Evolutionary conservation across 768 basidiomycete genomes (phyloP).

Genomic region (Leccinum aurantiacum): DNA sequence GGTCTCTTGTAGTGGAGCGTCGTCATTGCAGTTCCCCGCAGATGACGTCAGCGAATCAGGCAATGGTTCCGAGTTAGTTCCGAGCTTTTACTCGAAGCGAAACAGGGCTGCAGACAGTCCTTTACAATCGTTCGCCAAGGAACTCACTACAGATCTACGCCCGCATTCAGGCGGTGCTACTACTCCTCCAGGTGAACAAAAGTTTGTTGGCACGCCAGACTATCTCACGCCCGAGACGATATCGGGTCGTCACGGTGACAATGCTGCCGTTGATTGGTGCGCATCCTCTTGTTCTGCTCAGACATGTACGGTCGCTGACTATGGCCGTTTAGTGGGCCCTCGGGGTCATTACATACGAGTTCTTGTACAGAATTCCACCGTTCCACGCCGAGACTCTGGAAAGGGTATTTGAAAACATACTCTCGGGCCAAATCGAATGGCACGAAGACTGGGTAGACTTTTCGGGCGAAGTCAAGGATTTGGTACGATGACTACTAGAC

Average conservation of each 20-base stretch:
- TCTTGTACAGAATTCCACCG: slow-evolving; percentile 93
- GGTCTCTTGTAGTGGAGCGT: slow-evolving; percentile 57
- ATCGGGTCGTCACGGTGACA: slow-evolving; percentile 91
- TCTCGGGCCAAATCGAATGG: slow-evolving; percentile 94
- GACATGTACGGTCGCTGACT: slow-evolving; percentile 13
- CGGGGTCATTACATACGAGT: slow-evolving; percentile 97
- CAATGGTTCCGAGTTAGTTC: slow-evolving; percentile 71
- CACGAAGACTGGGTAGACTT: slow-evolving; percentile 93
- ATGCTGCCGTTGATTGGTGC: slow-evolving; percentile 94
- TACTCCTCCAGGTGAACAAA: slow-evolving; percentile 87
- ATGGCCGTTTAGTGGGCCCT: slow-evolving; percentile 80
- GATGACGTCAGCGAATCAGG: slow-evolving; percentile 90
- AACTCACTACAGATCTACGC: slow-evolving; percentile 78
- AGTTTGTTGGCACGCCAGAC: slow-evolving; percentile 97
- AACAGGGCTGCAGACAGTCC: slow-evolving; percentile 67
- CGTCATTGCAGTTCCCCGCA: slow-evolving; percentile 66
- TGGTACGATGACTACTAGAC: slow-evolving; percentile 85
- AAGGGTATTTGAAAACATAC: slow-evolving; percentile 97
- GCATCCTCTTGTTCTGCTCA: slow-evolving; percentile 30
- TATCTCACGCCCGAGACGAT: slow-evolving; percentile 97
- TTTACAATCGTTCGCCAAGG: slow-evolving; percentile 82
- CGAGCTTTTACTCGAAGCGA: slow-evolving; percentile 55
- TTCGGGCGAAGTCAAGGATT: slow-evolving; percentile 82
- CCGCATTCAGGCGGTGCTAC: slow-evolving; percentile 65
- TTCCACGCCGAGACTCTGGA: slow-evolving; percentile 98